Conservation (phyloP, 441 rosid species). For the Eutrema salsugineum region DNA sequence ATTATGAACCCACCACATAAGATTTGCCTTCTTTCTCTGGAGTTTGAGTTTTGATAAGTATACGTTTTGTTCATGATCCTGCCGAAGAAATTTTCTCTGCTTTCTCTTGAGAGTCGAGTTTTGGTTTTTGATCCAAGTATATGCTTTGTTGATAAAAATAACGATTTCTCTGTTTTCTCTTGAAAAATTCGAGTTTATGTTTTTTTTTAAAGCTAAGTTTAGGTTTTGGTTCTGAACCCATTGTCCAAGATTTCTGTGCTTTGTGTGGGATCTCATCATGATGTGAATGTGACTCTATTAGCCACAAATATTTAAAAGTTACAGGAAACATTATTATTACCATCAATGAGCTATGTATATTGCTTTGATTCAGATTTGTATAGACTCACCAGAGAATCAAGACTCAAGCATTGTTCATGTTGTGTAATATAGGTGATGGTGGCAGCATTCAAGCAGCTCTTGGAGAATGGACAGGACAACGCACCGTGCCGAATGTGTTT, state of each 20-base stretch:
- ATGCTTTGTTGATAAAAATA: too few species aligned
- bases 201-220: not conserved
- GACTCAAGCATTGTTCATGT: not conserved
- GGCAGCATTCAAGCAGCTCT: slow-evolving; percentile 48
- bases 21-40: not conserved
- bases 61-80: not conserved
- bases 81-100: not conserved
- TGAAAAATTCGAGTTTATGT: not conserved
- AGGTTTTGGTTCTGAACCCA: not conserved
- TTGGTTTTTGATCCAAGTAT: not conserved
- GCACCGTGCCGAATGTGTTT: slow-evolving; percentile 64
- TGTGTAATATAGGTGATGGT: slow-evolving; percentile 54
- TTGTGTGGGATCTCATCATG: not conserved
- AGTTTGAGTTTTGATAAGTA: not conserved
- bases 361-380: not conserved
- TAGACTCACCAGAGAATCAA: not conserved
- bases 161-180: not conserved
- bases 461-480: slow-evolving; percentile 52
- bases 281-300: too few species aligned
- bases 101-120: not conserved
- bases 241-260: not conserved
- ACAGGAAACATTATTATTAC: not conserved
- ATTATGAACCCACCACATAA: not conserved
- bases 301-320: too few species aligned
- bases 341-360: not conserved